These are phyloP conservation scores for Poronia punctata DNA, from an alignment of 495 filamentous ascomycete genomes.

Conservation along the genomic window DNA sequence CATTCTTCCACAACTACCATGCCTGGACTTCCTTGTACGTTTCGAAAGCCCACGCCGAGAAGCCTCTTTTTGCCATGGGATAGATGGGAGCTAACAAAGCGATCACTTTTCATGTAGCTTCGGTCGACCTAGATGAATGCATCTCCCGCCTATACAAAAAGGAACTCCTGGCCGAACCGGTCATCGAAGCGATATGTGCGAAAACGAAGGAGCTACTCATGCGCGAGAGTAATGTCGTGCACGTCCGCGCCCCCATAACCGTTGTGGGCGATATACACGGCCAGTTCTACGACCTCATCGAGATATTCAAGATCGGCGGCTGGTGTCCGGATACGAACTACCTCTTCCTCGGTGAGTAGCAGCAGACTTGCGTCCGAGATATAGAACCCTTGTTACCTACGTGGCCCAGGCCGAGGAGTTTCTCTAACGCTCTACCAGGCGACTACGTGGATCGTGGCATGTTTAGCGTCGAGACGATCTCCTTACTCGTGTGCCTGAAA, in stretches of 20 bases:
- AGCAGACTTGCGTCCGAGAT: neutral
- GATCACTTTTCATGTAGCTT: conserved; percentile 55
- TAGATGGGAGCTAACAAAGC: conserved; percentile 8
- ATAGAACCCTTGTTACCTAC: neutral
- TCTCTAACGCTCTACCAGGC: conserved; percentile 45
- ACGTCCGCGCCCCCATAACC: conserved; percentile 93
- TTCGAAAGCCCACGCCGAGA: conserved; percentile 6
- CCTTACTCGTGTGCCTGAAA: conserved; percentile 89
- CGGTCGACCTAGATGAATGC: conserved; percentile 96
- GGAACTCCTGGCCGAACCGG: conserved; percentile 91
- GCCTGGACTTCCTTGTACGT: conserved; percentile 83
- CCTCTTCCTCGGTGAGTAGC: conserved; percentile 75
- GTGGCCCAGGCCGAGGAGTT: neutral
- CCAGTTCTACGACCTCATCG: conserved; percentile 96
- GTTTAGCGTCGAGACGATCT: conserved; percentile 96
- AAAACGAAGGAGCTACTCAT: conserved; percentile 98
- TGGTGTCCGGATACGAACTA: conserved; percentile 97
- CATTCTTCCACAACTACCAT: conserved; percentile 48
- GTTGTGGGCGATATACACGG: conserved; percentile 98
- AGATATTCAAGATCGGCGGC: conserved; percentile 97
- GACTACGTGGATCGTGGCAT: conserved; percentile 97
- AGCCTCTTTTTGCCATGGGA: conserved; percentile 5
- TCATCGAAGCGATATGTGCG: conserved; percentile 97
- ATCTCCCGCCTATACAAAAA: conserved; percentile 93
- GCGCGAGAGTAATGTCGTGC: conserved; percentile 99